Evolutionary conservation across 2,329 filamentous ascomycete species (phyloP).

Genomic region (Trichoderma harzianum): DNA sequence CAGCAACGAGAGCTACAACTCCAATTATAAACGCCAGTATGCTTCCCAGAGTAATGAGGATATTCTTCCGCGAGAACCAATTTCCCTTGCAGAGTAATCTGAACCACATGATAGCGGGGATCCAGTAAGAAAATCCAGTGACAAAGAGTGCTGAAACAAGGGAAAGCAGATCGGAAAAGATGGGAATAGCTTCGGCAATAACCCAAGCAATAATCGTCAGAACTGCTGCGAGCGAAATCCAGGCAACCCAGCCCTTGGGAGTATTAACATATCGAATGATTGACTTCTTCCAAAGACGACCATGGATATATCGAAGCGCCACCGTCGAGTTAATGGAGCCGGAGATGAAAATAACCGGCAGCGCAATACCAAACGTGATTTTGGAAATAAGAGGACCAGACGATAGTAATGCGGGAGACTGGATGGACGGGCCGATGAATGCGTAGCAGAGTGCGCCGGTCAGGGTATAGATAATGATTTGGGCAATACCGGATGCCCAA

Average conservation of each 20-base stretch:
- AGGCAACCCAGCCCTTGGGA: constrained; percentile 41
- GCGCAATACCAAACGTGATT: constrained; percentile 61
- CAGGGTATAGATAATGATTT: constrained; percentile 59
- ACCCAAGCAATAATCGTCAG: constrained; percentile 64
- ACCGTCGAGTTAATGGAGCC: constrained; percentile 58
- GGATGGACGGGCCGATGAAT: constrained; percentile 57
- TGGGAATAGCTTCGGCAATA: constrained; percentile 67
- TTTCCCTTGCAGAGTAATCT: constrained; percentile 22
- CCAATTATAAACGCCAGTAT: constrained; percentile 29
- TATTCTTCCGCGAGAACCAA: constrained; percentile 27
- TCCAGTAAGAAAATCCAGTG: constrained; percentile 28
- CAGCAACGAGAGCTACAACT: constrained; percentile 27
- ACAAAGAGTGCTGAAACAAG: constrained; percentile 47
- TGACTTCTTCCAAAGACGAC: constrained; percentile 35
- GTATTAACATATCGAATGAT: constrained; percentile 39
- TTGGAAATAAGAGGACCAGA: constrained; percentile 55
- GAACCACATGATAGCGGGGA: constrained; percentile 26
- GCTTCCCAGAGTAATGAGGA: constrained; percentile 25
- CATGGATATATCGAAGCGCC: constrained; percentile 37
- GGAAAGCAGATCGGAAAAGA: constrained; percentile 62
- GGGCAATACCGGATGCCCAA: constrained; percentile 52
- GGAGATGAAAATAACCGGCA: constrained; percentile 66
- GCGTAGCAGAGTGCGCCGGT: constrained; percentile 63
- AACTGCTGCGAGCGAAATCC: constrained; percentile 54
- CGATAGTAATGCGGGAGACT: constrained; percentile 61